Percentiles rank a stretch among this genome's conserved stretches.
These are phyloP conservation scores for Metroxylon sagu DNA, from an alignment of 176 grass and related monocot species.

Conservation along the genomic window DNA sequence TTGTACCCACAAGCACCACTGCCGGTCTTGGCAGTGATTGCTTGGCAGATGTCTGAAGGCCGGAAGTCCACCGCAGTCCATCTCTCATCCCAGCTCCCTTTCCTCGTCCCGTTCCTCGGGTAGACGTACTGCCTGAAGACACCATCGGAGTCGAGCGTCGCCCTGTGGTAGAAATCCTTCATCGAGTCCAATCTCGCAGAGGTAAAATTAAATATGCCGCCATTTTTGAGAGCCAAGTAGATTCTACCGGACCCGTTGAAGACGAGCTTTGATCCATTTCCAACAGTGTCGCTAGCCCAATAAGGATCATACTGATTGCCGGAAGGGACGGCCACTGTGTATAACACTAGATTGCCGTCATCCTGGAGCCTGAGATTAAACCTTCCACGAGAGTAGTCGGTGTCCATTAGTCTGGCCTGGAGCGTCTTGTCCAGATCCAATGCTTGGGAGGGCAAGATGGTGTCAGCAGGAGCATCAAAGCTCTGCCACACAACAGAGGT, in stretches of 20 bases:
- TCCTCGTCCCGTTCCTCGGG: constrained; percentile 20
- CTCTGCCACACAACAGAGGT: constrained; percentile 22
- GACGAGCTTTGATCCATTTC: constrained; percentile 22
- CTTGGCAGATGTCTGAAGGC: constrained; percentile 24
- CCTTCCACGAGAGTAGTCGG: constrained; percentile 31
- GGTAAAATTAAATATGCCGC: constrained; percentile 4
- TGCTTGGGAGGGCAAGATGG: constrained; percentile 35
- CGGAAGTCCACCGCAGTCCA: constrained; percentile 18
- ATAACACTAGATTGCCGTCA: constrained; percentile 24
- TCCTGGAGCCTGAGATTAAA: constrained; percentile 16
- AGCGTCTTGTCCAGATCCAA: neutral
- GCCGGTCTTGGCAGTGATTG: neutral
- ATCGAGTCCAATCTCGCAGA: neutral
- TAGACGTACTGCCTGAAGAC: constrained; percentile 43
- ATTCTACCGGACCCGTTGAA: constrained; percentile 34
- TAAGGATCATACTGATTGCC: constrained; percentile 18
- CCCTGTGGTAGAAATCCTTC: constrained; percentile 36
- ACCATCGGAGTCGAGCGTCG: constrained; percentile 41
- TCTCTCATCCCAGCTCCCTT: neutral
- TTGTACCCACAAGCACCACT: constrained; percentile 29
- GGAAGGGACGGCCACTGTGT: constrained; percentile 5
- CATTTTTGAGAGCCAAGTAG: constrained; percentile 4
- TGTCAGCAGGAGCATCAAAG: constrained; percentile 36
- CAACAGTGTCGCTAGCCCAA: constrained; percentile 12
- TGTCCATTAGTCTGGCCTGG: constrained; percentile 22